A percentile compares a stretch with the other conserved stretches of the same genome.
These are phyloP conservation scores for Herpotrichia juniperi DNA, from an alignment of 2,329 filamentous ascomycete genomes.

Conservation along the genomic window DNA sequence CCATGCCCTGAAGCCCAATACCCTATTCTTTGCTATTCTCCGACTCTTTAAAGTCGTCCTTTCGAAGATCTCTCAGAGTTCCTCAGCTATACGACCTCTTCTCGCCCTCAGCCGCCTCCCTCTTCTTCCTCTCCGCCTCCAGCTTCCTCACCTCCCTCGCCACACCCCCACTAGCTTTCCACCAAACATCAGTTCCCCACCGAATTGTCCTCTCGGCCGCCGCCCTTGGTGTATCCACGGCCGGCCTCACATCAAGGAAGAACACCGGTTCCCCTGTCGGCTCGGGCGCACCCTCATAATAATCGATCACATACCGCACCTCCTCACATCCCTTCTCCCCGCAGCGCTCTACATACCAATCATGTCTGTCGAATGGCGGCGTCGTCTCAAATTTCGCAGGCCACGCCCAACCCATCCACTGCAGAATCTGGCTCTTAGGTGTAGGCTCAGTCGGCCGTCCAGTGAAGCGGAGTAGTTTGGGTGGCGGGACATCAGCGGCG, in stretches of 20 bases:
- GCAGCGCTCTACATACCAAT: conserved; percentile 89
- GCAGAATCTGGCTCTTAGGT: conserved; percentile 85
- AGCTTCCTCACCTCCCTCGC: conserved; percentile 55
- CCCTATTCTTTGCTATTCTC: neutral
- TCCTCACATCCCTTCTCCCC: conserved; percentile 72
- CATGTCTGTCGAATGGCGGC: conserved; percentile 93
- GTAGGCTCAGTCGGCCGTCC: conserved; percentile 88
- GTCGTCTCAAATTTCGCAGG: conserved; percentile 79
- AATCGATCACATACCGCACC: conserved; percentile 95
- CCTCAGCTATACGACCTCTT: conserved; percentile 34
- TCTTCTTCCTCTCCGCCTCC: conserved; percentile 35
- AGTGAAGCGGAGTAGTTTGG: conserved; percentile 84
- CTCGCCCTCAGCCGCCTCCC: conserved; percentile 28
- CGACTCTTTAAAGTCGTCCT: no score
- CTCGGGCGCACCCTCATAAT: conserved; percentile 85
- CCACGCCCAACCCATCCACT: conserved; percentile 78
- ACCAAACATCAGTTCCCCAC: conserved; percentile 96
- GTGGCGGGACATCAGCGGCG: conserved; percentile 55
- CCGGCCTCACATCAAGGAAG: conserved; percentile 91
- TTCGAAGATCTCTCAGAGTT: neutral
- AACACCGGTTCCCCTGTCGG: conserved; percentile 91
- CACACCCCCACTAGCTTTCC: conserved; percentile 78
- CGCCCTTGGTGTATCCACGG: conserved; percentile 78
- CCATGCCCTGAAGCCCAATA: neutral
- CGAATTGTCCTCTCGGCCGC: conserved; percentile 82